Conservation (phyloP, 164 flowering plant genomes). For the Pachysandra terminalis region DNA sequence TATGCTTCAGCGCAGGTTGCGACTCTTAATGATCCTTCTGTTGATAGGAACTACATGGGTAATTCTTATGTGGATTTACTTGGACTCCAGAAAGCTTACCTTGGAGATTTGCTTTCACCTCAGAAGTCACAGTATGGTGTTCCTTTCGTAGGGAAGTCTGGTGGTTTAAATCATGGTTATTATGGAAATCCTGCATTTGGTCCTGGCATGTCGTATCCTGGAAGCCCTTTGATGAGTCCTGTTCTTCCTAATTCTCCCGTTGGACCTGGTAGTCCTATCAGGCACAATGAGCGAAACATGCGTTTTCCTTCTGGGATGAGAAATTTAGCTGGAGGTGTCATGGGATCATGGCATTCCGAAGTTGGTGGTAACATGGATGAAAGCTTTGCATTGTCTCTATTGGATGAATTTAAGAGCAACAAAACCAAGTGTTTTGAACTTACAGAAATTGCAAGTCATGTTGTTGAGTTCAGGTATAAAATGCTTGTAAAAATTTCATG, state of each 20-base stretch:
- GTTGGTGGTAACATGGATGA: constrained; percentile 49
- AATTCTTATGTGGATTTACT: constrained; percentile 52
- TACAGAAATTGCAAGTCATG: constrained; percentile 82
- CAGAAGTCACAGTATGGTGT: constrained; percentile 67
- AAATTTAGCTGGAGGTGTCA: constrained; percentile 49
- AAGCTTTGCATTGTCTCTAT: constrained; percentile 61
- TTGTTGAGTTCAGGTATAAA: constrained; percentile 86
- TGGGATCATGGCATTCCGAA: constrained; percentile 72
- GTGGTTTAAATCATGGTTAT: constrained; percentile 44
- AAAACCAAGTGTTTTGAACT: constrained; percentile 88
- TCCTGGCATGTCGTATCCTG: constrained; percentile 69
- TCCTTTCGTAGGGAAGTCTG: constrained; percentile 54
- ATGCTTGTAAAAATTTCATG: neutral
- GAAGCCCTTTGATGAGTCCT: constrained; percentile 52
- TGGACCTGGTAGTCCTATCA: constrained; percentile 59
- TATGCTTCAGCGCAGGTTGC: constrained; percentile 59
- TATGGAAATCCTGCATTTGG: constrained; percentile 61
- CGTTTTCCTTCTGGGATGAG: constrained; percentile 72
- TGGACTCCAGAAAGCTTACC: constrained; percentile 76
- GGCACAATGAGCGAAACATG: constrained; percentile 53
- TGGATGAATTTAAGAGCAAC: constrained; percentile 88
- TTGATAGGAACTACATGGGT: constrained; percentile 49
- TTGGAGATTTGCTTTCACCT: constrained; percentile 52
- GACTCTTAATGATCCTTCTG: constrained; percentile 43
- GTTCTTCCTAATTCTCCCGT: constrained; percentile 56